Evolutionary conservation across 2,329 filamentous ascomycete genomes (phyloP).

Genomic region (Sporothrix humicola): DNA sequence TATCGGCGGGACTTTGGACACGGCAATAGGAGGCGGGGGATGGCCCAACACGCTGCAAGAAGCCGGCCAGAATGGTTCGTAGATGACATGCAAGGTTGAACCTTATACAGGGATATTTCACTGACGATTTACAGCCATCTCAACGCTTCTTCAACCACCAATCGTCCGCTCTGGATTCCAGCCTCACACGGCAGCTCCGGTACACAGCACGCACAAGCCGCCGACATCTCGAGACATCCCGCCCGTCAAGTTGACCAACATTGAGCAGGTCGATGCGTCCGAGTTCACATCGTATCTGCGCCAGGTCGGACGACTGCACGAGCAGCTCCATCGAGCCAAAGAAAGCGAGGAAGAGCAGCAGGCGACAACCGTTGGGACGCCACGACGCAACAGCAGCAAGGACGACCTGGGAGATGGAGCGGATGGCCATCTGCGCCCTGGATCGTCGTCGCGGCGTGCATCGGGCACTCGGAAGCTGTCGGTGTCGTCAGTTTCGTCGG

Average conservation of each 20-base stretch:
- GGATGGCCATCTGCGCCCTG: slow-evolving; percentile 57
- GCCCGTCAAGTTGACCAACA: slow-evolving; percentile 87
- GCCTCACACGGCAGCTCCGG: slow-evolving; percentile 74
- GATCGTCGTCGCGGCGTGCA: slow-evolving; percentile 48
- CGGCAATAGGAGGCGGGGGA: slow-evolving; percentile 60
- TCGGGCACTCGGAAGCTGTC: slow-evolving; percentile 51
- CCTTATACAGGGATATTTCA: neutral
- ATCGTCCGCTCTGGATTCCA: slow-evolving; percentile 87
- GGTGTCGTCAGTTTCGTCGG: slow-evolving; percentile 50
- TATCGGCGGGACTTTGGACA: slow-evolving; percentile 82
- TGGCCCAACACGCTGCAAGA: slow-evolving; percentile 67
- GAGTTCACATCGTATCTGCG: slow-evolving; percentile 84
- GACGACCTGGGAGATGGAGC: slow-evolving; percentile 52
- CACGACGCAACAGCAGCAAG: slow-evolving; percentile 48
- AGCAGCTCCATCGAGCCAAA: slow-evolving; percentile 84
- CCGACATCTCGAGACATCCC: slow-evolving; percentile 90
- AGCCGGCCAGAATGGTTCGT: slow-evolving; percentile 78
- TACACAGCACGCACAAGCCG: slow-evolving; percentile 75
- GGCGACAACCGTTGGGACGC: slow-evolving; percentile 45
- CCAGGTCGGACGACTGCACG: slow-evolving; percentile 85
- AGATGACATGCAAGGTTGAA: neutral
- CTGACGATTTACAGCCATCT: slow-evolving; percentile 68
- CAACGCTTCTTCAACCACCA: slow-evolving; percentile 87
- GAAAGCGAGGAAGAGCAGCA: slow-evolving; percentile 71
- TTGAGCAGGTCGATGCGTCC: slow-evolving; percentile 77